These are phyloP conservation scores for Calocybe cyanea DNA, from an alignment of 768 basidiomycete genomes.

Conservation along the genomic window DNA sequence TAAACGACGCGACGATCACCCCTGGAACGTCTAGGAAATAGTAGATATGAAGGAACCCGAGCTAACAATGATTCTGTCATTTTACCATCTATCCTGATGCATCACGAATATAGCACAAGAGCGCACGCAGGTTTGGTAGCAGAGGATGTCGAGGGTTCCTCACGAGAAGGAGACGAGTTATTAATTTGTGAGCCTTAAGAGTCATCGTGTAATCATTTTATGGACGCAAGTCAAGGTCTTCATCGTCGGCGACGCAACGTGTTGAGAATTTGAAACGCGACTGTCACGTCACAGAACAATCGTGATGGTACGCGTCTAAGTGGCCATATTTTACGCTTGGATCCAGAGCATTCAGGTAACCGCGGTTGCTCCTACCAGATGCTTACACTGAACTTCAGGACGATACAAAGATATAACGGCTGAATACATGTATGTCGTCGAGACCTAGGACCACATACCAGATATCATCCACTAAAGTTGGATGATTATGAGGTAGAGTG, in stretches of 20 bases:
- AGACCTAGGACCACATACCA: too few relatives aligned
- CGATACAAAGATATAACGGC: too few relatives aligned
- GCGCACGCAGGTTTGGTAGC: neutral
- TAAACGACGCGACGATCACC: slow-evolving; percentile 49
- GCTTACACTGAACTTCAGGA: too few relatives aligned
- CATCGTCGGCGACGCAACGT: slow-evolving; percentile 1
- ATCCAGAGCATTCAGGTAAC: too few relatives aligned
- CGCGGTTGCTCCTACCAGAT: too few relatives aligned
- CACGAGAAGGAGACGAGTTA: neutral
- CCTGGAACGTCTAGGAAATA: slow-evolving; percentile 62
- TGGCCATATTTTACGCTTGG: too few relatives aligned
- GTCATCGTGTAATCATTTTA: slow-evolving; percentile 27
- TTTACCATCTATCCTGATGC: neutral
- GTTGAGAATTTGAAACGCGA: neutral
- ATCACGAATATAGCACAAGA: too few relatives aligned
- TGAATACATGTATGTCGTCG: too few relatives aligned
- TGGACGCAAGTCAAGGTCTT: slow-evolving; percentile 27
- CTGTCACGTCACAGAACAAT: neutral
- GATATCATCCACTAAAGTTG: too few relatives aligned
- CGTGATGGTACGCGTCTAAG: neutral
- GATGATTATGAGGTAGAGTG: too few relatives aligned
- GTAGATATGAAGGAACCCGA: slow-evolving; percentile 31
- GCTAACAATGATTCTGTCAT: too few relatives aligned
- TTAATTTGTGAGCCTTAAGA: neutral
- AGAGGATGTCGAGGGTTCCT: neutral